Conservation (phyloP, 441 rosid species). For the Breynia disticha region DNA sequence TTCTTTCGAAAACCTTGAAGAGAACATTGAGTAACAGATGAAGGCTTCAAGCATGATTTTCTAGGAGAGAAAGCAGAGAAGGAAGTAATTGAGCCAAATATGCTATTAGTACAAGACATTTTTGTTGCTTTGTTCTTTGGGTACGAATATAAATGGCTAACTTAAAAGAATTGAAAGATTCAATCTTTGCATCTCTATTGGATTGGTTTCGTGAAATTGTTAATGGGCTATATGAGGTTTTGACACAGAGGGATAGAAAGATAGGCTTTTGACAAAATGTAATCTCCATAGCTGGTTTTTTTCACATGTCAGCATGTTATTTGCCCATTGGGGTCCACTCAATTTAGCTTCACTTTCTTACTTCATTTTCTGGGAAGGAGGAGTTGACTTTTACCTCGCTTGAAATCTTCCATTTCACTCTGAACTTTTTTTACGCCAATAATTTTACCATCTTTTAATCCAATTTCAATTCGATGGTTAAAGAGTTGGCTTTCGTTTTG, state of each 20-base stretch:
- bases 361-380: too few species aligned
- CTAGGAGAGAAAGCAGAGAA: conserved; percentile 31
- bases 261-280: background rate
- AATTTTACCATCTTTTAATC: too few species aligned
- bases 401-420: too few species aligned
- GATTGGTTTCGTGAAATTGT: background rate
- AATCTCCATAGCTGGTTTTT: background rate
- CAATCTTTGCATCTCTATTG: too few species aligned
- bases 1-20: conserved; percentile 34
- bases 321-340: conserved; percentile 1
- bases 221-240: too few species aligned
- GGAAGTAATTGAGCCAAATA: conserved; percentile 30
- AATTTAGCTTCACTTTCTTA: too few species aligned
- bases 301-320: background rate
- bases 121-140: background rate
- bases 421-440: too few species aligned
- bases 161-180: too few species aligned
- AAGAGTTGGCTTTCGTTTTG: too few species aligned
- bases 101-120: conserved; percentile 39
- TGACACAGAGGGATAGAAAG: too few species aligned
- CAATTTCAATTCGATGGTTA: too few species aligned
- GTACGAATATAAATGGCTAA: background rate
- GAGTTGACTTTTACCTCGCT: too few species aligned
- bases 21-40: conserved; percentile 36
- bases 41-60: conserved; percentile 19